Percentiles rank a stretch among this genome's conserved stretches.
Conservation (phyloP, 2,329 filamentous ascomycete species). For the Colletotrichum destructivum region DNA sequence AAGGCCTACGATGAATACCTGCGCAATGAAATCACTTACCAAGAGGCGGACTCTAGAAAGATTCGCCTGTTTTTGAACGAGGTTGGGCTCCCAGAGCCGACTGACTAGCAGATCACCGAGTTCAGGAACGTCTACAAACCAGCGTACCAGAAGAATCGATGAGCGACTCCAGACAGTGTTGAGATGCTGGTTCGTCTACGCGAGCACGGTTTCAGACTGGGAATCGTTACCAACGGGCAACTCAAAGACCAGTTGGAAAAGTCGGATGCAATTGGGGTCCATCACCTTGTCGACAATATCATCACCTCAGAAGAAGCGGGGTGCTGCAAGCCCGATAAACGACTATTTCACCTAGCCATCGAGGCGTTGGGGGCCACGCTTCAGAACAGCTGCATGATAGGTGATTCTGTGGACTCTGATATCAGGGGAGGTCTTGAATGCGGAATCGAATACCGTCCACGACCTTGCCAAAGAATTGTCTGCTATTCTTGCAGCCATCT, state of each 20-base stretch:
- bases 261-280: constrained; percentile 10
- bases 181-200: constrained; percentile 1
- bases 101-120: background rate
- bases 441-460: background rate
- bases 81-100: constrained; percentile 14
- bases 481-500: background rate
- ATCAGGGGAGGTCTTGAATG: constrained; percentile 9
- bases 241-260: constrained; percentile 14
- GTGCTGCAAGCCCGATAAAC: constrained; percentile 3
- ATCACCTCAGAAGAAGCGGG: constrained; percentile 24
- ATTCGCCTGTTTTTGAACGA: background rate
- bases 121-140: constrained; percentile 15
- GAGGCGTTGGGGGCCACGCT: background rate
- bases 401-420: constrained; percentile 1
- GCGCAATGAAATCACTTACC: constrained; percentile 5
- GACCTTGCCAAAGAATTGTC: background rate
- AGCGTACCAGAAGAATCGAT: background rate
- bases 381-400: constrained; percentile 3
- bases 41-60: constrained; percentile 2
- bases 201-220: constrained; percentile 11
- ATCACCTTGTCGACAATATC: constrained; percentile 23
- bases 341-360: background rate
- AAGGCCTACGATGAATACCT: constrained; percentile 17
- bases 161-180: constrained; percentile 10
- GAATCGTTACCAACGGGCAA: constrained; percentile 23